phyloP scores from a whole-genome alignment of 2,329 filamentous ascomycete genomes.

The Exophiala aquamarina region DNA sequence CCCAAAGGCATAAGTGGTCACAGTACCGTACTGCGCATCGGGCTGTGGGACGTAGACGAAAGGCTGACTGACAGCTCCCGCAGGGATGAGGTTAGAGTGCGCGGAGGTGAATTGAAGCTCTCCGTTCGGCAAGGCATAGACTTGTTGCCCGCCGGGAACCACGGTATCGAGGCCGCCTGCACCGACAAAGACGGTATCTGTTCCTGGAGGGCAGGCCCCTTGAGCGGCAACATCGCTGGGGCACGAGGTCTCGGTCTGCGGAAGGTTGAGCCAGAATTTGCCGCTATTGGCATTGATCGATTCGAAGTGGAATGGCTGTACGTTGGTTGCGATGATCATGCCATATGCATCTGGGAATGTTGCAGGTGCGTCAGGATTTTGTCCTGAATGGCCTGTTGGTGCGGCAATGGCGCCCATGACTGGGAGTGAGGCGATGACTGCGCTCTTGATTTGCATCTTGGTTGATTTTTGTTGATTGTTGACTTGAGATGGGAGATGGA shows the following conservation, averaged over 20 bases:
- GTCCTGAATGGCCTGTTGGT: conserved; percentile 6
- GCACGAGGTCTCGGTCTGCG: conserved; percentile 4
- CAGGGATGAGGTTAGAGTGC: conserved; percentile 53
- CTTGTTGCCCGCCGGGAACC: conserved; percentile 63
- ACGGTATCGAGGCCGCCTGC: conserved; percentile 18
- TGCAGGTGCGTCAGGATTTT: conserved; percentile 4
- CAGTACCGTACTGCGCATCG: conserved; percentile 30
- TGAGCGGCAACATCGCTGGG: conserved; percentile 5
- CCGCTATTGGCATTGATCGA: conserved; percentile 9
- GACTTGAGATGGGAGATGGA: too few relatives aligned
- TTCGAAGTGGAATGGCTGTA: conserved; percentile 12
- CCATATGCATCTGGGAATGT: conserved; percentile 8
- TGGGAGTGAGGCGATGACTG: conserved; percentile 7
- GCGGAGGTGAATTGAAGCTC: conserved; percentile 55
- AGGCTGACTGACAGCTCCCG: conserved; percentile 51
- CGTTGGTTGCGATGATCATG: conserved; percentile 2
- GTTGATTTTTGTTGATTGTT: too few relatives aligned
- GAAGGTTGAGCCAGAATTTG: conserved; percentile 12
- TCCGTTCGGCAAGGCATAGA: conserved; percentile 57
- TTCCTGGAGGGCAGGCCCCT: conserved; percentile 6
- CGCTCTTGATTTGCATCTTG: conserved; percentile 10
- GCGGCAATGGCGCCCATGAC: conserved; percentile 3
- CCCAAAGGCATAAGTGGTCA: conserved; percentile 35
- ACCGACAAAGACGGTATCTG: conserved; percentile 5
- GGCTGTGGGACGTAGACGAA: conserved; percentile 37